Evolutionary conservation across 2,329 filamentous ascomycete species (phyloP).

Genomic region (Claviceps lovelessii): DNA sequence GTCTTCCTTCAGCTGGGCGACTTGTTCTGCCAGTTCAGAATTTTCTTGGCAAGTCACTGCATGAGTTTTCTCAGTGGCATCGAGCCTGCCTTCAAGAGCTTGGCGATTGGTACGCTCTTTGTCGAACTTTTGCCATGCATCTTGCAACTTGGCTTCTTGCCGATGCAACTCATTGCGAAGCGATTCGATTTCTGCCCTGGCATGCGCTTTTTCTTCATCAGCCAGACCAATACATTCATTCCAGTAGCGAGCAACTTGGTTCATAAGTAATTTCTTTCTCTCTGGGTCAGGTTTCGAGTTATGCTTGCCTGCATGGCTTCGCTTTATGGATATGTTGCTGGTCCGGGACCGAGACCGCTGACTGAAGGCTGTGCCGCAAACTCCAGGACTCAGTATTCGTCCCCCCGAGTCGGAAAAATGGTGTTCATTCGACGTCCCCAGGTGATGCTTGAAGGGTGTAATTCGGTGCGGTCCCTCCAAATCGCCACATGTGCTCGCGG

Average conservation of each 20-base stretch:
- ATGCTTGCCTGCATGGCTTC: slow-evolving; percentile 9
- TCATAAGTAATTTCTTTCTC: slow-evolving; percentile 18
- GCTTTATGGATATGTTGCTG: slow-evolving; percentile 21
- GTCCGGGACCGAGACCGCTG: slow-evolving; percentile 14
- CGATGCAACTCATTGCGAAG: slow-evolving; percentile 13
- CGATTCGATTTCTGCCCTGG: slow-evolving; percentile 12
- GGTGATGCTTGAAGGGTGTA: slow-evolving; percentile 8
- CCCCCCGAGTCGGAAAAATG: neutral
- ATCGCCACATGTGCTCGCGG: slow-evolving; percentile 18
- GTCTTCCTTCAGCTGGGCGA: slow-evolving; percentile 15
- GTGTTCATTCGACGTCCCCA: slow-evolving; percentile 1
- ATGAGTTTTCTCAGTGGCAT: slow-evolving; percentile 13
- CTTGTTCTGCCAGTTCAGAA: slow-evolving; percentile 12
- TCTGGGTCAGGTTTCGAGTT: slow-evolving; percentile 8
- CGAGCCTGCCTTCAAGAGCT: slow-evolving; percentile 10
- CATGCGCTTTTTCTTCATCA: slow-evolving; percentile 16
- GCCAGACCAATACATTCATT: slow-evolving; percentile 20
- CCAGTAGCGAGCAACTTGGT: slow-evolving; percentile 18
- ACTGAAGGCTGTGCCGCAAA: neutral
- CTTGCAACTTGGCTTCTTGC: slow-evolving; percentile 6
- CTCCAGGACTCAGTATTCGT: neutral
- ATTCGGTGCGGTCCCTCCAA: slow-evolving; percentile 15
- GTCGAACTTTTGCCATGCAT: slow-evolving; percentile 9
- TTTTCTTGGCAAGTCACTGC: slow-evolving; percentile 13
- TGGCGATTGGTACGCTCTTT: slow-evolving; percentile 15